Base-by-base conservation (phyloP, 73 alveolate species). In the Stentor coeruleus region DNA sequence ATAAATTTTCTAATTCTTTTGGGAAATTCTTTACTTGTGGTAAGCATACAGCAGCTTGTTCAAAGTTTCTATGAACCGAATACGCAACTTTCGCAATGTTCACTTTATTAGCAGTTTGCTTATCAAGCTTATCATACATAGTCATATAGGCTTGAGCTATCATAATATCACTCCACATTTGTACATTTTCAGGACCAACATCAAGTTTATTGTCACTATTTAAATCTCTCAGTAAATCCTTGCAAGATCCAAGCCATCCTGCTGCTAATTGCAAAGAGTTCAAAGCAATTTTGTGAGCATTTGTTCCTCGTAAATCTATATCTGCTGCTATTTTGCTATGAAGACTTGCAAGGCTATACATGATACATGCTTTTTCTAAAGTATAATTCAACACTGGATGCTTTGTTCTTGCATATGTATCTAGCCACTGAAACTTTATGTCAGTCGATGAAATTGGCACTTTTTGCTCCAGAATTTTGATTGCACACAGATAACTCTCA, bases 391-490 rank as follows among this genome's bases (percentile, higher is more conserved):
- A 33, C 26, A 31, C 79, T 66, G n/a, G 79, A 20, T 20, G 37
- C 33, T 66, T 66, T 20, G 40, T 15, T 33, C 37, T 66, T 20
- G n/a, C 42, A 20, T 20, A 66, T 28, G 79, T 28, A 33, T 66
- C 79, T 20, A 33, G 33, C 79, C 79, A 66, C 15, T 37, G n/a
- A 40, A 66, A 66, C 39, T 66, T 66, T 14, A 66, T 20, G 37
- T 66, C 79, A 28, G 79, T 66, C n/a, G 79, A 66, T 14, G 42
- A 20, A 28, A 66, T 31, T 26, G 79, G 79, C 2, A 66, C 11
- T 26, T 40, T 20, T 11, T 37, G 33, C 79, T 66, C 79, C 11
- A 66, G 11, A 20, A 31, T 26, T 66, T 20, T 66, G 42, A 66
- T 6, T 6, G 28, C 66, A 11, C 28, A 49, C 6, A 49, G 66